Base-by-base conservation (phyloP, 2,329 filamentous ascomycete genomes). In the Hymenotorrendiella dingleyae region DNA sequence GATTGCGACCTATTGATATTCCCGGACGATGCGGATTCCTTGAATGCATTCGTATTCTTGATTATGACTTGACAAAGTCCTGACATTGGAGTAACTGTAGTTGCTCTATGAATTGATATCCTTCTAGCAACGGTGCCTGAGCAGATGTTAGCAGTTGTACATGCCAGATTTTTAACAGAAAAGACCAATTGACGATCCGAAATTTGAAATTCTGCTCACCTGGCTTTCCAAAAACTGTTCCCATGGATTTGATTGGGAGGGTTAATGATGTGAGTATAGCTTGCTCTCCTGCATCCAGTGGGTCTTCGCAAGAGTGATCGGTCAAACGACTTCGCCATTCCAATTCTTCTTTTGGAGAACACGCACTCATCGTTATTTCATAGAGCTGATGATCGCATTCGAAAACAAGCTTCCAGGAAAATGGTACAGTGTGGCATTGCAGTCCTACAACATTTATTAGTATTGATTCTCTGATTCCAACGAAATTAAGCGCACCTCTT, bases 381-480 rank as follows among this genome's bases (percentile, higher is more conserved):
- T 86, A 91, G 40, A 91, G 70, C 46, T 85, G 80, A 52, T 84
- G 77, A 43, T 84, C 74, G 51, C 78, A 78, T 60, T 93, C 82
- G 57, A 97, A 96, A 3, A 87, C 73, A 9, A 96, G 58, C 61
- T 97, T 98, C 91, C 90, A 97, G 1, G 89, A 93, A 62, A 86
- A 86, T 0, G 86, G 81, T 1, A 86, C 86, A 3, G 85, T 86
- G 50, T 93, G 83, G 57, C 89, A 96, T 69, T 91, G 88, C 6
- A 97, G 62, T 0, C 88, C 89, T 94, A 47, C 34, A 10, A 22
- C 10, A 35, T 36, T 19, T 21, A 21, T 27, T 14, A 26, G 35
- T 24, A 11, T 24, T 4, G 16, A 7, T 22, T 36, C 10, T 10
- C 27, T 4, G 9, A 23, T 6, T 9, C n/a, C 12, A 19, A 24